These are phyloP conservation scores for Sclerotiophoma versabilis DNA, from an alignment of 2,329 filamentous ascomycete species.

Conservation along the genomic window DNA sequence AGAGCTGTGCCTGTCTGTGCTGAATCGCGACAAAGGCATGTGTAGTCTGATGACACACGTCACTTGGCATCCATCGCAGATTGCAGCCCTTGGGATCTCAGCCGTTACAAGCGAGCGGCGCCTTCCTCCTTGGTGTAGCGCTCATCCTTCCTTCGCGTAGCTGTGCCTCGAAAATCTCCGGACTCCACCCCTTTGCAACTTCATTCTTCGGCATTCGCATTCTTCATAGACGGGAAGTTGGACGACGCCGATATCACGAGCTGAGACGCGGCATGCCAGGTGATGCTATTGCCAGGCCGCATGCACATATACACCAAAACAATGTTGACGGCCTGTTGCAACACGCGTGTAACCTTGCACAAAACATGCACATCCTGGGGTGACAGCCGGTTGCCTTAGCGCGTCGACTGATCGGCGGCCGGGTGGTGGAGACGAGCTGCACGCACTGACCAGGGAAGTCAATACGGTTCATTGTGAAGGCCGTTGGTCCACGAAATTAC, in stretches of 20 bases:
- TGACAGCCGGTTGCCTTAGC: constrained; percentile 48
- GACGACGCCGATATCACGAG: background rate
- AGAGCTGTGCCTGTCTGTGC: constrained; percentile 2
- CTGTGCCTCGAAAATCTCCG: constrained; percentile 5
- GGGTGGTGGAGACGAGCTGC: constrained; percentile 11
- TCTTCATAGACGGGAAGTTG: constrained; percentile 5
- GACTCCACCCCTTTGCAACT: constrained; percentile 7
- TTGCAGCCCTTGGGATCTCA: background rate
- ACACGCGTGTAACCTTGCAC: constrained; percentile 29
- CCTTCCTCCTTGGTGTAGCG: constrained; percentile 10
- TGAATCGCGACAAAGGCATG: background rate
- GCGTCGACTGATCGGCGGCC: constrained; percentile 14
- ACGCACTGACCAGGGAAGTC: constrained; percentile 4
- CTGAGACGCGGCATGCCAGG: background rate
- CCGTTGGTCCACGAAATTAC: constrained; percentile 4
- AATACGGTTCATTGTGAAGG: background rate
- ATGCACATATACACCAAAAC: constrained; percentile 21
- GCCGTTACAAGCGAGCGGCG: constrained; percentile 5
- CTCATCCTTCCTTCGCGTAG: constrained; percentile 1
- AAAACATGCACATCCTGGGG: constrained; percentile 36
- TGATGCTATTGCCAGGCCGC: constrained; percentile 2
- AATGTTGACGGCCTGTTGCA: constrained; percentile 12
- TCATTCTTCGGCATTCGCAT: constrained; percentile 18
- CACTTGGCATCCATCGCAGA: background rate
- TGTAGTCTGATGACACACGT: background rate